Percentiles rank a stretch among this genome's conserved stretches.
Evolutionary conservation across 2,329 filamentous ascomycete genomes (phyloP).

Genomic region (Zarea fungicola): DNA sequence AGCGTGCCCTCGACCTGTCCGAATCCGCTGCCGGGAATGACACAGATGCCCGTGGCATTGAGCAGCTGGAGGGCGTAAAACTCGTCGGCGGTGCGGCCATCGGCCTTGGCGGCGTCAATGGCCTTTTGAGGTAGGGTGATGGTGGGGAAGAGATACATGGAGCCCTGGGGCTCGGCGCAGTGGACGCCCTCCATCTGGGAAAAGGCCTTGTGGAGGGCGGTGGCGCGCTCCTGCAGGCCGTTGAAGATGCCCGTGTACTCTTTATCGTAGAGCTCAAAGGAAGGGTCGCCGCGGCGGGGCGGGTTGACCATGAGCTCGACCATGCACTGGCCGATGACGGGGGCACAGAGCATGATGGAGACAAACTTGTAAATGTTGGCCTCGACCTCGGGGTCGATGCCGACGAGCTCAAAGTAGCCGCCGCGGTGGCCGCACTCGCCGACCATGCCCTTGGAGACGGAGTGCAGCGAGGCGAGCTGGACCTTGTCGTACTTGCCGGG

Average conservation of each 20-base stretch:
- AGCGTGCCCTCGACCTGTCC: conserved; percentile 87
- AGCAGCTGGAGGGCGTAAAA: conserved; percentile 91
- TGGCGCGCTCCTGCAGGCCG: conserved; percentile 72
- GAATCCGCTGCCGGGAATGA: conserved; percentile 88
- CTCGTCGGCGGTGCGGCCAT: conserved; percentile 75
- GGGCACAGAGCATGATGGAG: conserved; percentile 92
- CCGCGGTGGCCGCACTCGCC: conserved; percentile 97
- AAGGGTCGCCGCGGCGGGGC: conserved; percentile 75
- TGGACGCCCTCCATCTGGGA: conserved; percentile 92
- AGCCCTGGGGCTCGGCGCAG: conserved; percentile 83
- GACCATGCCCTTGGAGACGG: conserved; percentile 96
- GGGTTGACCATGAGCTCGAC: conserved; percentile 99
- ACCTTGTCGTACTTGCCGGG: conserved; percentile 76
- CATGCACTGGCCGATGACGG: conserved; percentile 91
- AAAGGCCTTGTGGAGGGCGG: conserved; percentile 85
- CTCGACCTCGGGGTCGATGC: conserved; percentile 79
- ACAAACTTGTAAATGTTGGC: conserved; percentile 98
- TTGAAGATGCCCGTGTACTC: conserved; percentile 82
- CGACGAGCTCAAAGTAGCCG: conserved; percentile 93
- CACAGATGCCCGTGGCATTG: conserved; percentile 89
- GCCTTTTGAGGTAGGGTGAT: conserved; percentile 77
- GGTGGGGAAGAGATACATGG: conserved; percentile 98
- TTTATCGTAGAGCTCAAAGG: conserved; percentile 73
- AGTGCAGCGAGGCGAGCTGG: conserved; percentile 89
- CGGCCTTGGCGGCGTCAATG: conserved; percentile 65